Evolutionary conservation across 2,329 filamentous ascomycete genomes (phyloP).

Genomic region (Fusarium nygamai): DNA sequence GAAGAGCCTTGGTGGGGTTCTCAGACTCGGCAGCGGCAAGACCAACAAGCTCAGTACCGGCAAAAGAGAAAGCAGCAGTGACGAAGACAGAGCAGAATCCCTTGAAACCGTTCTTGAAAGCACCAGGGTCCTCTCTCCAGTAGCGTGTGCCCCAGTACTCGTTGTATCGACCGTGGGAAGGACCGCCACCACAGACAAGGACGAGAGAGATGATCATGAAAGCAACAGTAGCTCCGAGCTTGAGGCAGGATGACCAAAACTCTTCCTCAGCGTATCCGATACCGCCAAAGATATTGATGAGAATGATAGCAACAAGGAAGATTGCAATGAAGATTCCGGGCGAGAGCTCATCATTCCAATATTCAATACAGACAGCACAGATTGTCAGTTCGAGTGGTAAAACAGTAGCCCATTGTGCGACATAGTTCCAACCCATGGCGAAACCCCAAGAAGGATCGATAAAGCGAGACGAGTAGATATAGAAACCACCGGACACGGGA

Average conservation of each 20-base stretch:
- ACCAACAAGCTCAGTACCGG: conserved; percentile 75
- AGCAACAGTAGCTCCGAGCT: conserved; percentile 65
- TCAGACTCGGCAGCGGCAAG: conserved; percentile 74
- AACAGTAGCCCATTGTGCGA: conserved; percentile 62
- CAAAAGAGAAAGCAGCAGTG: conserved; percentile 76
- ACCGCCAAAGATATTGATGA: conserved; percentile 66
- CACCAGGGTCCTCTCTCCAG: conserved; percentile 50
- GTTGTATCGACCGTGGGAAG: conserved; percentile 55
- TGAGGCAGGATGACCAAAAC: conserved; percentile 64
- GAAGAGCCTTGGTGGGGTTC: conserved; percentile 76
- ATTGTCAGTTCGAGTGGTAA: conserved; percentile 63
- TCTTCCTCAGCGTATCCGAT: conserved; percentile 66
- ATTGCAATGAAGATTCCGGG: conserved; percentile 65
- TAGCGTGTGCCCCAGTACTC: conserved; percentile 55
- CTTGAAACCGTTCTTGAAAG: conserved; percentile 76
- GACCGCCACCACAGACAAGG: conserved; percentile 67
- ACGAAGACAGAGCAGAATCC: conserved; percentile 77
- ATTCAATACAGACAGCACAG: conserved; percentile 60
- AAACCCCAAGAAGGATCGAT: conserved; percentile 70
- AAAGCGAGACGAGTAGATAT: conserved; percentile 69
- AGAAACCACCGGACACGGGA: conserved; percentile 71
- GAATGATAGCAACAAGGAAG: conserved; percentile 60
- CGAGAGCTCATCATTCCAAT: conserved; percentile 60
- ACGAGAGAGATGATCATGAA: conserved; percentile 71
- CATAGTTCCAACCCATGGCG: conserved; percentile 58